Evolutionary conservation across 2,329 filamentous ascomycete species (phyloP).

Genomic region (Nemania sp.): DNA sequence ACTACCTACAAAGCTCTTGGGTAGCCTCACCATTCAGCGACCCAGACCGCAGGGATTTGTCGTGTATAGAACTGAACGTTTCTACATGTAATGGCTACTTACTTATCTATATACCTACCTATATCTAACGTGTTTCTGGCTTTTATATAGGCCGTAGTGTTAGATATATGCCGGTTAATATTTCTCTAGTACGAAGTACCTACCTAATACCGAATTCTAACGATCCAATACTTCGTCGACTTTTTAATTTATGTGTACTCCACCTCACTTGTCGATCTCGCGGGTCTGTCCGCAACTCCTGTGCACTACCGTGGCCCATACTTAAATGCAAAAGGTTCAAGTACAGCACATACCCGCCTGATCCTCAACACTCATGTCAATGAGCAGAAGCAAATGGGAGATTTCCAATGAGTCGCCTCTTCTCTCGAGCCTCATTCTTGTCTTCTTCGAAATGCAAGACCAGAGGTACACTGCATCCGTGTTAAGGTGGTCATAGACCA

Average conservation of each 20-base stretch:
- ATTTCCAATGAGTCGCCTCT: conserved; percentile 7
- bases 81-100: not conserved
- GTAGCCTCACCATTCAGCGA: too few relatives aligned
- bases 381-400: not conserved
- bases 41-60: too few relatives aligned
- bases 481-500: conserved; percentile 21
- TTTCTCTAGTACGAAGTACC: conserved; percentile 5
- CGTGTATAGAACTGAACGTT: too few relatives aligned
- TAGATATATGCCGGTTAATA: conserved; percentile 29
- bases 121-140: not conserved
- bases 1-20: too few relatives aligned
- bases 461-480: conserved; percentile 14
- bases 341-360: not conserved
- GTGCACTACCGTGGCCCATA: not conserved
- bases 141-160: conserved; percentile 12
- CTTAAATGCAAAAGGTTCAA: not conserved
- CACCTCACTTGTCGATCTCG: conserved; percentile 21
- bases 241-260: conserved; percentile 19
- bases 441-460: conserved; percentile 17
- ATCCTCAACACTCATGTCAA: not conserved
- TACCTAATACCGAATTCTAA: too few relatives aligned
- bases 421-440: conserved; percentile 15
- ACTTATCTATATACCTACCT: not conserved
- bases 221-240: conserved; percentile 21
- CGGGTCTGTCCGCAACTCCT: conserved; percentile 4